phyloP scores from a whole-genome alignment of 177 flowering plant species.

The Vitis hybrid region DNA sequence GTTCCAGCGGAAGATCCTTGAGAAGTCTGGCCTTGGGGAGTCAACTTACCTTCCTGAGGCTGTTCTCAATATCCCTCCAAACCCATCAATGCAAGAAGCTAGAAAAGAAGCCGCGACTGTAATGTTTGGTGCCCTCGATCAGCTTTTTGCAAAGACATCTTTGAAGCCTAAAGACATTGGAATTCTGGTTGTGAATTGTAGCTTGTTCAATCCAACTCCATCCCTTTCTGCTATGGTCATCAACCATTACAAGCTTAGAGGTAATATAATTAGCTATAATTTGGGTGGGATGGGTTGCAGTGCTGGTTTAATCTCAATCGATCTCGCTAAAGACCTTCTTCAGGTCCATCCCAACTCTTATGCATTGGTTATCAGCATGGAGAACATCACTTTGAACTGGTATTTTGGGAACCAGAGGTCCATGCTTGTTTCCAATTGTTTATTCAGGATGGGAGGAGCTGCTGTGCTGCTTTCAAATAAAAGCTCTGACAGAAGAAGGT shows the following conservation, averaged over 20 bases:
- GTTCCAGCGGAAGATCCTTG: conserved; percentile 67
- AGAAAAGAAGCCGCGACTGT: conserved; percentile 70
- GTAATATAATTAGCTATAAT: conserved; percentile 53
- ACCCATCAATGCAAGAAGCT: conserved; percentile 70
- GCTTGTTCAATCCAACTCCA: conserved; percentile 73
- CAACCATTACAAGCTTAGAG: conserved; percentile 75
- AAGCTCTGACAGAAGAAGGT: conserved; percentile 44
- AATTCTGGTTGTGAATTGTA: conserved; percentile 63
- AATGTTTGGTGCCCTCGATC: conserved; percentile 74
- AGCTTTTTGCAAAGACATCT: conserved; percentile 55
- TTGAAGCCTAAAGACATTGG: conserved; percentile 65
- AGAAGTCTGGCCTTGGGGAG: conserved; percentile 74
- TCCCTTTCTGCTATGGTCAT: conserved; percentile 65
- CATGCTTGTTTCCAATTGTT: conserved; percentile 58
- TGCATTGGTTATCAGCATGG: conserved; percentile 67
- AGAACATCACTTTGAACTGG: conserved; percentile 73
- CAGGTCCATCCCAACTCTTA: conserved; percentile 70
- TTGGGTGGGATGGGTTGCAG: conserved; percentile 77
- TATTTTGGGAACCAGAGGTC: conserved; percentile 62
- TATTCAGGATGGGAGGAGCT: conserved; percentile 65
- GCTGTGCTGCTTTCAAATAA: conserved; percentile 60
- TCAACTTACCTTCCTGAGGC: conserved; percentile 72
- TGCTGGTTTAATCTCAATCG: conserved; percentile 63
- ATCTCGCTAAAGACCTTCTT: conserved; percentile 65
- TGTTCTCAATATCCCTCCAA: conserved; percentile 61